A percentile compares a stretch with the other conserved stretches of the same genome.
Conservation (phyloP, 176 grass and related monocot genomes). For the Miscanthus lutarioriparius region DNA sequence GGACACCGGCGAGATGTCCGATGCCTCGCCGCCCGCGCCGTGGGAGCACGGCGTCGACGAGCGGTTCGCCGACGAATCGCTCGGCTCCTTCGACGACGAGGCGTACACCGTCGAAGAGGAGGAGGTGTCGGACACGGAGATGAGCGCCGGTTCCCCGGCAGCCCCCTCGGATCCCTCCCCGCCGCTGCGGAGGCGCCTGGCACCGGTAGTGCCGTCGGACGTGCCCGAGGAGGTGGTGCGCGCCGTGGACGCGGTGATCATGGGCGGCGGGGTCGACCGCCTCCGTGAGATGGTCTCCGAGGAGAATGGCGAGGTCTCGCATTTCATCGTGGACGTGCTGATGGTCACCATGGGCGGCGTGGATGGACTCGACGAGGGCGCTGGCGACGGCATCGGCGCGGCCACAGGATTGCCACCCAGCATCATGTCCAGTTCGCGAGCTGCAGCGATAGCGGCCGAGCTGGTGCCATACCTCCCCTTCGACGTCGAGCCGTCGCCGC, state of each 20-base stretch:
- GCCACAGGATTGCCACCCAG: conserved; percentile 45
- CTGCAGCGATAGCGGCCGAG: conserved; percentile 74
- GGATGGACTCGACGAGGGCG: conserved; percentile 74
- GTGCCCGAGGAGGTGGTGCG: conserved; percentile 76
- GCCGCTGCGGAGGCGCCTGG: conserved; percentile 41
- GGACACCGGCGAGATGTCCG: conserved; percentile 43
- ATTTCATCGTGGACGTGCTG: conserved; percentile 89
- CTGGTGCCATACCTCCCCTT: conserved; percentile 76
- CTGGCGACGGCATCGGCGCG: conserved; percentile 1
- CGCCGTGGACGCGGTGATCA: conserved; percentile 87
- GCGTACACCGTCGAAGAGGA: conserved; percentile 40
- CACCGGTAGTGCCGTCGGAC: conserved; percentile 63
- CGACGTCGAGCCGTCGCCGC: conserved; percentile 82
- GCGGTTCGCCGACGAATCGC: conserved; percentile 38
- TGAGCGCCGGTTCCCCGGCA: conserved; percentile 20
- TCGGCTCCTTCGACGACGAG: conserved; percentile 19
- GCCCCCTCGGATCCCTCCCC: conserved; percentile 4
- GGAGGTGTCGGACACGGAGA: conserved; percentile 40
- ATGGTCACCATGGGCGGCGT: conserved; percentile 88
- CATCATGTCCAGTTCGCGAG: conserved; percentile 88
- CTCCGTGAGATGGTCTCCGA: conserved; percentile 70
- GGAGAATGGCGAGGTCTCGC: conserved; percentile 55
- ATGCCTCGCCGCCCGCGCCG: conserved; percentile 34
- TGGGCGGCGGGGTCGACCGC: conserved; percentile 62
- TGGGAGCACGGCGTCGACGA: conserved; percentile 35